Evolutionary conservation across 2,329 filamentous ascomycete genomes (phyloP).

Genomic region (Aquanectria penicillioides): DNA sequence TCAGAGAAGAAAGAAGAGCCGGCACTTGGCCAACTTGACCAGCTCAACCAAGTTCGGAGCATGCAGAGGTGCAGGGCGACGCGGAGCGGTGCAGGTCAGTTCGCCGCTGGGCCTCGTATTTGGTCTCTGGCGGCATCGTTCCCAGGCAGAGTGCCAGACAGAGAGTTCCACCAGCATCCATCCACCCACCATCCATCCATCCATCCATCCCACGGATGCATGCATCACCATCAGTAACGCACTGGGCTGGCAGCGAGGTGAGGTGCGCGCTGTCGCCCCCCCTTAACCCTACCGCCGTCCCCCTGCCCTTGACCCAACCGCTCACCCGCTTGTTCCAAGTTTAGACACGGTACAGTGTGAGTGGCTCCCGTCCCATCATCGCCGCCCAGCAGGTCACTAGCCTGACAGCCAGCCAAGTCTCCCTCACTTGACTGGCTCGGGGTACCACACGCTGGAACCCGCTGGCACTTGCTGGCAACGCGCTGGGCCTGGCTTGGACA

Average conservation of each 20-base stretch:
- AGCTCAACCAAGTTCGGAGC: background rate
- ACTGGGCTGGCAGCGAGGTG: too few relatives aligned
- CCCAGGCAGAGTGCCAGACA: too few relatives aligned
- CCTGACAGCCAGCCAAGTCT: background rate
- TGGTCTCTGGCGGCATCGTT: slow-evolving; percentile 8
- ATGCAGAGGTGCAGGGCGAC: slow-evolving; percentile 5
- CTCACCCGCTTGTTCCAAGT: slow-evolving; percentile 29
- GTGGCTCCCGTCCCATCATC: slow-evolving; percentile 10
- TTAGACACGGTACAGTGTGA: slow-evolving; percentile 31
- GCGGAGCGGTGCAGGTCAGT: too few relatives aligned
- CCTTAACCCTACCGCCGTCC: slow-evolving; percentile 21
- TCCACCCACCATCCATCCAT: too few relatives aligned
- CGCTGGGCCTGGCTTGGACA: slow-evolving; percentile 10
- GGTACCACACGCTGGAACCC: slow-evolving; percentile 13
- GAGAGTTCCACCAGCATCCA: slow-evolving; percentile 10
- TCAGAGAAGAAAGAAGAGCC: background rate
- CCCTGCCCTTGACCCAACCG: slow-evolving; percentile 17
- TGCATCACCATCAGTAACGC: background rate
- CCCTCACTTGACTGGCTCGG: slow-evolving; percentile 15
- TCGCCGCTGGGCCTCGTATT: slow-evolving; percentile 27
- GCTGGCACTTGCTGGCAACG: slow-evolving; percentile 7
- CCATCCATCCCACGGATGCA: slow-evolving; percentile 6
- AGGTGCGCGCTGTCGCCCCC: slow-evolving; percentile 12
- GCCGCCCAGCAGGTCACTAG: slow-evolving; percentile 8
- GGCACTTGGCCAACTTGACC: slow-evolving; percentile 8